A percentile compares a stretch with the other conserved stretches of the same genome.
These are phyloP conservation scores for Polyplosphaeria fusca DNA, from an alignment of 495 filamentous ascomycete genomes.

Conservation along the genomic window DNA sequence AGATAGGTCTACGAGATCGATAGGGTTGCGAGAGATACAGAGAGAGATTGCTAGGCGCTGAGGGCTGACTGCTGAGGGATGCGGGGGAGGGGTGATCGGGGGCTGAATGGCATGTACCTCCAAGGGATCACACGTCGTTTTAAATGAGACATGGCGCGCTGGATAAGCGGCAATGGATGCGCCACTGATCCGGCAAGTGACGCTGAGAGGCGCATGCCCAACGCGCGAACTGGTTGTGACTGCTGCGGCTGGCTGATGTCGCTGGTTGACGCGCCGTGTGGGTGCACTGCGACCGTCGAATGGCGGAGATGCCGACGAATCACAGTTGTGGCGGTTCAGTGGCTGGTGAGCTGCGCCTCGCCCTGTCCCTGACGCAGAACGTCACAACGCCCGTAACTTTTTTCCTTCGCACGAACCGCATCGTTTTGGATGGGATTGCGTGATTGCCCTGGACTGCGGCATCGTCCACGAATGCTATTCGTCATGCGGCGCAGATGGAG, in stretches of 20 bases:
- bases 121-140: constrained; percentile 2
- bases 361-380: no score
- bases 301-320: background rate
- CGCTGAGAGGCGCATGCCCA: background rate
- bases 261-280: background rate
- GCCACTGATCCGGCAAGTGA: constrained; percentile 26
- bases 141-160: constrained; percentile 18
- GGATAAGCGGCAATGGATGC: background rate
- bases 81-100: constrained; percentile 11
- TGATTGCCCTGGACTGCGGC: background rate
- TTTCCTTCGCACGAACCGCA: background rate
- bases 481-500: background rate
- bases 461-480: background rate
- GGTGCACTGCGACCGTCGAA: background rate
- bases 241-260: constrained; percentile 16
- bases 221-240: constrained; percentile 13
- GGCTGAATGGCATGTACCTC: background rate
- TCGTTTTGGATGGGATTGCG: background rate
- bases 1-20: background rate
- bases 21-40: background rate
- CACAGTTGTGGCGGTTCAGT: background rate
- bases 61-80: background rate
- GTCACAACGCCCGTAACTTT: no score
- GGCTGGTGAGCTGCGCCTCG: background rate
- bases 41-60: background rate